These are phyloP conservation scores for Corymbia calophylla DNA, from an alignment of 441 rosid genomes.

Conservation along the genomic window DNA sequence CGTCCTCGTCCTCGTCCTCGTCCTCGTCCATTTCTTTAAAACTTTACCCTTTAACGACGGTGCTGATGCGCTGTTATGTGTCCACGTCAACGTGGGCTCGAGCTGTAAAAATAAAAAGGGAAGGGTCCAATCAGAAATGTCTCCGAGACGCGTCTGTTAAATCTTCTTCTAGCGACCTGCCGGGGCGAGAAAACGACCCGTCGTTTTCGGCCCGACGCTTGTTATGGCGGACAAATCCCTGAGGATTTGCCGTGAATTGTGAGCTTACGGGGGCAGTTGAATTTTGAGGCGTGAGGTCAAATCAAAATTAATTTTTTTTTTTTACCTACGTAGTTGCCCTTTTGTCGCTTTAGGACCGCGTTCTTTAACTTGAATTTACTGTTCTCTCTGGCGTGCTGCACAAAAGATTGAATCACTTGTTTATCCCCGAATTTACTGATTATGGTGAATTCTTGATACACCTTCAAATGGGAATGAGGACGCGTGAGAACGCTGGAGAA, in stretches of 20 bases:
- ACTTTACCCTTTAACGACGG: neutral
- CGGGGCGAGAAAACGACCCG: neutral
- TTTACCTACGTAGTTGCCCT: neutral
- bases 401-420: neutral
- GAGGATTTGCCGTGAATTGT: neutral
- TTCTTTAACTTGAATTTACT: neutral
- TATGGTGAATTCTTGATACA: neutral
- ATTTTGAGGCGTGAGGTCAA: neutral
- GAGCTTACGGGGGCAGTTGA: neutral
- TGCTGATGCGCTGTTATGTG: neutral
- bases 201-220: neutral
- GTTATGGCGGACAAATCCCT: neutral
- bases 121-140: neutral
- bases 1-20: no score
- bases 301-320: no score
- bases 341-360: neutral
- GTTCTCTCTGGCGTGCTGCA: rapidly evolving
- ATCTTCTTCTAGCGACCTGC: neutral
- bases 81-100: neutral
- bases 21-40: neutral
- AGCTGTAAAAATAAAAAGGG: neutral
- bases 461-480: neutral
- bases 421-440: neutral
- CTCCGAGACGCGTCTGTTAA: neutral
- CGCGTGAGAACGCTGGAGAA: rapidly evolving